Base-by-base conservation (phyloP, 352 stramenopile species). In the Pythium scleroteichum region DNA sequence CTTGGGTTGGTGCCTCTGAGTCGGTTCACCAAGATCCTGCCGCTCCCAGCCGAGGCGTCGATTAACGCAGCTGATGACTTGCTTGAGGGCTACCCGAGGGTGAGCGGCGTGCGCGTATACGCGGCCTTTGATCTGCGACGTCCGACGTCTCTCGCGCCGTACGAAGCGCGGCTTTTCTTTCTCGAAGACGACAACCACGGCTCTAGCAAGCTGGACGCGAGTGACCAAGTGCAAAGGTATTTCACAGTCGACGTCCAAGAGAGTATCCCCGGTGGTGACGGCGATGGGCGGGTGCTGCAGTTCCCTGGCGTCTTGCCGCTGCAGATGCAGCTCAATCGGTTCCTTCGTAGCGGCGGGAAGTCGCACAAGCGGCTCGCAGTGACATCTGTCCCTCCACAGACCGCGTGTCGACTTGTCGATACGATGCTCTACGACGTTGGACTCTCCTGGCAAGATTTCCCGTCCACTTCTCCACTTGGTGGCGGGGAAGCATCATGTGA, bases 231-330 rank as follows among this genome's bases (percentile, higher is more conserved):
- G 9, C 51, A 44, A n/a, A 59, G 67, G 27, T 92, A 79, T 53
- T 88, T 71, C 26, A 39, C 16, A 0, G 45, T 71, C 16, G 47
- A 50, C n/a, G 35, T 66, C 5, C 41, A 74, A 29, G 13, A 20
- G 24, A 20, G 29, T 1, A 2, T 6, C 20, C 14, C 10, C n/a
- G n/a, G n/a, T 35, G 53, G n/a, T 52, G 22, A 26, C 12, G 48
- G 48, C 16, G 42, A 53, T 13, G 68, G 63, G 13, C 45, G 59
- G 3, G 48, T 41, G 16, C 17, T 73, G 14, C 41, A 44, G 0
- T 84, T 89, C 20, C 80, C 82, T 0, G 74, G 75, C 23, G 62
- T 83, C 14, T 49, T 92, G 12, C 69, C 75, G 26, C 75, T 90
- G 26, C 77, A 89, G 48, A 75, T 87, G 62, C 54, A 85, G 8